These are phyloP conservation scores for Ophiostoma triangulosporum DNA, from an alignment of 2,329 filamentous ascomycete species.

Conservation along the genomic window DNA sequence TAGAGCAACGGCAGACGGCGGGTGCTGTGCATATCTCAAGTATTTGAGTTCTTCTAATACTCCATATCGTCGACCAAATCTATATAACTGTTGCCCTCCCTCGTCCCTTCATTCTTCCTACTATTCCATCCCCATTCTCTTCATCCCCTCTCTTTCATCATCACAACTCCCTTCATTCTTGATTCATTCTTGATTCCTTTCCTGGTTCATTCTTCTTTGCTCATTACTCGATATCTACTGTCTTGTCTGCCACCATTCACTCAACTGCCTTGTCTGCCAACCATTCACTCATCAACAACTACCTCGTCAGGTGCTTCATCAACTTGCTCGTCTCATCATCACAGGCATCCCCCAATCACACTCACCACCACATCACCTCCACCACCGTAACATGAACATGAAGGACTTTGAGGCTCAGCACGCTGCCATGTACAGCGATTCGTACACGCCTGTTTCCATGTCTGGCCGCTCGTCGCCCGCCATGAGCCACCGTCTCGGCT, in stretches of 20 bases:
- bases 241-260: not conserved
- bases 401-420: conserved; percentile 25
- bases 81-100: conserved; percentile 8
- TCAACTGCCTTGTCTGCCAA: not conserved
- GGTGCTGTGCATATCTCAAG: too few species aligned
- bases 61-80: not conserved
- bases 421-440: conserved; percentile 18
- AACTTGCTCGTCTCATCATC: not conserved
- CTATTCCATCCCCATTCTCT: conserved; percentile 1
- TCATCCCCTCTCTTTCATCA: not conserved
- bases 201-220: not conserved
- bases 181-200: not conserved
- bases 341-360: too few species aligned
- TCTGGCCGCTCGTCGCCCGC: conserved; percentile 31
- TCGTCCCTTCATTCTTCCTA: conserved; percentile 11
- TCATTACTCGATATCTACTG: not conserved
- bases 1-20: not conserved
- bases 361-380: too few species aligned
- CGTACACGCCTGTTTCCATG: conserved; percentile 26
- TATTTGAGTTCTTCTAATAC: too few species aligned
- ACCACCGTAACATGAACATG: conserved; percentile 19
- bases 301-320: too few species aligned
- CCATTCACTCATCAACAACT: not conserved
- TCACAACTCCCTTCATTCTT: conserved; percentile 1
- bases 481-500: conserved; percentile 18